Base-by-base conservation (phyloP, 768 basidiomycete species). In the Suillus brevipes region DNA sequence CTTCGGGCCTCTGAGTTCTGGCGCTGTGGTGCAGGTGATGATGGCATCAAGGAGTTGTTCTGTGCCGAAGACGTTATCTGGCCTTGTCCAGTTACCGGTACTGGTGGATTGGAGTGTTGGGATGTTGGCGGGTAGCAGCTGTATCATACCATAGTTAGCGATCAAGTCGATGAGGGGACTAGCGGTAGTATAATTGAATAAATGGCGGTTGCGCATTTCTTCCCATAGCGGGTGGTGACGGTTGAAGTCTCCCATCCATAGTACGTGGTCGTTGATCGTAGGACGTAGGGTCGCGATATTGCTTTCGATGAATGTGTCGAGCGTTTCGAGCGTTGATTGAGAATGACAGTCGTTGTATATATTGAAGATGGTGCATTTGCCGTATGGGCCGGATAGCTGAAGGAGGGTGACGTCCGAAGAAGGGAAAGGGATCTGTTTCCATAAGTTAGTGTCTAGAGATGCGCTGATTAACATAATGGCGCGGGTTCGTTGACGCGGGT, bases 121-220 rank as follows among this genome's bases (percentile, higher is more conserved):
- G 20, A 43, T 1, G 43, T 20, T 9, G 4, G 0, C 6, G 0
- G 20, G 43, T 1, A 45, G 20, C 0, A 45, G 20, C 9, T 45
- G 20, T 4, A 45, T 20, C 43, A 45, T 45, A 0, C 43, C 43
- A 10, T 10, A 45, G 20, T n/a, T 4, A 45, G 43, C 8, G 0
- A 45, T 45, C 0, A 45, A 1, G 1, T 45, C 43, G 4, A 45
- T 45, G 4, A 45, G 43, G 4, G 43, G 43, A 3, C n/a, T 45
- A n/a, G 20, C 9, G 0, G 20, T 1, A 9, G 20, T 10, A 45
- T 45, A 45, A 4, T 45, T 45, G 2, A n/a, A 45, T 45, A n/a
- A 1, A 0, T 45, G 43, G 0, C 0, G 2, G 3, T 45, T n/a
- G 9, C 4, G 4, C 8, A n/a, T 45, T 20, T 45, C 43, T 5